A percentile compares a stretch with the other conserved stretches of the same genome.
phyloP scores from a whole-genome alignment of 2,329 filamentous ascomycete genomes.

The Knufia fluminis region DNA sequence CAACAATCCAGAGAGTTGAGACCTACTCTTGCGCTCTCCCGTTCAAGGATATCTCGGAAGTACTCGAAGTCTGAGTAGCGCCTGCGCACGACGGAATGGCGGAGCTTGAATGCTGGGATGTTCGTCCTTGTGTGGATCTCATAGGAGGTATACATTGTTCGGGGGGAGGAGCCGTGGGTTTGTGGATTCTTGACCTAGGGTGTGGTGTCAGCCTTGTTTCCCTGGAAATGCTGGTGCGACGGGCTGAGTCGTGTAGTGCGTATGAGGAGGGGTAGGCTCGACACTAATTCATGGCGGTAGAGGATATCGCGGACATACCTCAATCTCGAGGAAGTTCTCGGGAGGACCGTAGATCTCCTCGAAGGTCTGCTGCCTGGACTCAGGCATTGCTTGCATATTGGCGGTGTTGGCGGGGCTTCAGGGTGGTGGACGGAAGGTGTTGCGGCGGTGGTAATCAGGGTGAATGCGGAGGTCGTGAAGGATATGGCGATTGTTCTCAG shows the following conservation, averaged over 20 bases:
- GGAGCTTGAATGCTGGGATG: conserved; percentile 97
- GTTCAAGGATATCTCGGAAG: conserved; percentile 95
- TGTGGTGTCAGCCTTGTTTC: conserved; percentile 2
- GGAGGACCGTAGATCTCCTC: conserved; percentile 98
- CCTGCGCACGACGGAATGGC: conserved; percentile 75
- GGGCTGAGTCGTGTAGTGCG: neutral
- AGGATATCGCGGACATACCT: conserved; percentile 60
- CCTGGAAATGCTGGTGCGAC: conserved; percentile 6
- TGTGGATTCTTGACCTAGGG: conserved; percentile 78
- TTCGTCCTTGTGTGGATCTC: conserved; percentile 97
- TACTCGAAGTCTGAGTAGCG: conserved; percentile 98
- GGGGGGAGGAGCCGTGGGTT: conserved; percentile 78
- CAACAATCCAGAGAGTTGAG: neutral
- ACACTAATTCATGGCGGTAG: too few relatives aligned
- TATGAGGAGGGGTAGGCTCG: neutral
- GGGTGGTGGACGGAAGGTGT: neutral
- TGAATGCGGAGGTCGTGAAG: neutral
- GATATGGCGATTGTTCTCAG: neutral
- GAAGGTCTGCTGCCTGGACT: conserved; percentile 80
- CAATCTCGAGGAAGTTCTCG: conserved; percentile 98
- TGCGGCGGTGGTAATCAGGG: neutral
- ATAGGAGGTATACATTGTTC: conserved; percentile 97
- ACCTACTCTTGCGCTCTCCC: conserved; percentile 59
- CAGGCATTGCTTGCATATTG: conserved; percentile 54
- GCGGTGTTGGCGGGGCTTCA: conserved; percentile 8